phyloP scores from a whole-genome alignment of 2,329 filamentous ascomycete species.

The Aspergillus udagawae region DNA sequence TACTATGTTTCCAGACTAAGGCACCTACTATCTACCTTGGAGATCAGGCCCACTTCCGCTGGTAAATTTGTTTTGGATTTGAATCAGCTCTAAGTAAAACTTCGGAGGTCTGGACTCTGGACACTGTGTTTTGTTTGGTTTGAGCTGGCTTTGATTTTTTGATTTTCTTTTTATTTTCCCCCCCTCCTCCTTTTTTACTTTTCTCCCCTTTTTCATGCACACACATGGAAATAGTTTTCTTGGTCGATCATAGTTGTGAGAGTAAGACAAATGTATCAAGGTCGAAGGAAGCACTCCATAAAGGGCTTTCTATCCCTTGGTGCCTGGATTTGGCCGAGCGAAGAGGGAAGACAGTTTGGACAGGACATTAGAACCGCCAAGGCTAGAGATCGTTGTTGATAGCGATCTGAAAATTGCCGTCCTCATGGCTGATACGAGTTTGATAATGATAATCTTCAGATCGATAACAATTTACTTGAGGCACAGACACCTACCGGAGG shows the following conservation, averaged over 20 bases:
- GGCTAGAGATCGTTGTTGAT: not conserved
- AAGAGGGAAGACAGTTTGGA: not conserved
- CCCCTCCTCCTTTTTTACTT: not conserved
- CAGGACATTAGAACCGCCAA: not conserved
- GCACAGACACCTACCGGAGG: not conserved
- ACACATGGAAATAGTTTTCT: not conserved
- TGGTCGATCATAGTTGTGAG: not conserved
- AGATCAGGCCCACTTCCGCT: constrained; percentile 2
- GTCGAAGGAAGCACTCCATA: not conserved
- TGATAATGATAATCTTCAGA: not conserved
- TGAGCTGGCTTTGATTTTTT: not conserved
- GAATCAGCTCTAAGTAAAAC: not conserved
- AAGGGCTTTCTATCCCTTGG: not conserved
- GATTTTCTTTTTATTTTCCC: too few relatives aligned
- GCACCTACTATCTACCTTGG: too few relatives aligned
- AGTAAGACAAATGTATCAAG: not conserved
- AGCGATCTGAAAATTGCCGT: not conserved
- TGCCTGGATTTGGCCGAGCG: not conserved
- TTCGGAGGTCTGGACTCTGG: constrained; percentile 5
- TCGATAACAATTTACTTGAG: not conserved
- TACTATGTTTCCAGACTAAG: not conserved
- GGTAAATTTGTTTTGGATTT: constrained; percentile 4
- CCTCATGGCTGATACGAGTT: not conserved
- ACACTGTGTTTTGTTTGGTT: not conserved
- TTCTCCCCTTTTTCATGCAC: not conserved